Conservation (phyloP, 352 stramenopile genomes). For the Phytopythium litorale region DNA sequence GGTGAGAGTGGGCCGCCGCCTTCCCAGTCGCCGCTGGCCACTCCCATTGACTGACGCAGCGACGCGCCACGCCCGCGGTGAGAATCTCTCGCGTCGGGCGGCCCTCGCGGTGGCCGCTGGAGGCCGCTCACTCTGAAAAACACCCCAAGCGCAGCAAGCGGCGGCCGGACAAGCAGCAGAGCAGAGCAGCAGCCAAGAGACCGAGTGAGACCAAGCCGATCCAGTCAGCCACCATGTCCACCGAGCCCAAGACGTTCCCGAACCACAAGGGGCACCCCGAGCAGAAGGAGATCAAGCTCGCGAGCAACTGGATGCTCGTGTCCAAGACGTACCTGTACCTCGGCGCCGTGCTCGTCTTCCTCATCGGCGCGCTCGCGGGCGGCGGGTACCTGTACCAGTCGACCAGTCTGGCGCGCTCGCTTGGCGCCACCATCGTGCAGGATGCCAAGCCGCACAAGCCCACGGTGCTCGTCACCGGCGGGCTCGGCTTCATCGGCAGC, state of each 20-base stretch:
- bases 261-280: slow-evolving; percentile 39
- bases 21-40: neutral
- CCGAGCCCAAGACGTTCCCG: slow-evolving; percentile 25
- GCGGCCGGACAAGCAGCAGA: slow-evolving; percentile 6
- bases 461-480: slow-evolving; percentile 75
- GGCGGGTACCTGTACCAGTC: slow-evolving; percentile 54
- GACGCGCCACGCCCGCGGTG: neutral
- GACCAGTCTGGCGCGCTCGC: slow-evolving; percentile 21
- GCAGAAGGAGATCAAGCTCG: slow-evolving; percentile 31
- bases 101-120: neutral
- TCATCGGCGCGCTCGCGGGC: slow-evolving; percentile 61
- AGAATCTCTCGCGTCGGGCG: neutral
- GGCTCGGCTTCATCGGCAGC: slow-evolving; percentile 82
- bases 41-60: no score
- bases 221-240: slow-evolving; percentile 10
- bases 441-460: slow-evolving; percentile 25
- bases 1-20: slow-evolving; percentile 11
- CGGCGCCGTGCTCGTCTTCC: slow-evolving; percentile 57
- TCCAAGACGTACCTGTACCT: slow-evolving; percentile 71
- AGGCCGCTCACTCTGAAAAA: slow-evolving; percentile 23
- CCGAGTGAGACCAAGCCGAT: neutral
- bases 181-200: neutral
- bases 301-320: slow-evolving; percentile 70
- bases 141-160: slow-evolving; percentile 26
- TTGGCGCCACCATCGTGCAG: slow-evolving; percentile 24